phyloP scores from a whole-genome alignment of 2,329 filamentous ascomycete genomes.

The Pseudocercospora crystallina region DNA sequence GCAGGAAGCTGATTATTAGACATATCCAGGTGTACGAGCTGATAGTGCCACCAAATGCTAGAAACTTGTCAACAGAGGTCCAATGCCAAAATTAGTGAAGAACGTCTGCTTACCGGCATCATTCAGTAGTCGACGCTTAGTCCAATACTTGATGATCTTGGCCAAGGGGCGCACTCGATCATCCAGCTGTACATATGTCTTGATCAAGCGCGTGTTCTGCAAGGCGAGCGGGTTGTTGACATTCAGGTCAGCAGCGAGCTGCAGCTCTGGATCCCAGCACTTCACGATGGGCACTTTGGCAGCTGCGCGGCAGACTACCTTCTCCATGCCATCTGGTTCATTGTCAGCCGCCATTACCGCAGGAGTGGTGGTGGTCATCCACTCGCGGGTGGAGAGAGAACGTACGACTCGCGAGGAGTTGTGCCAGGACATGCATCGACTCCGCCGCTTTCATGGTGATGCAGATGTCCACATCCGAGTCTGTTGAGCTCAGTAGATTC shows the following conservation, averaged over 20 bases:
- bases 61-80: constrained; percentile 16
- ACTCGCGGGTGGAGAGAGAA: constrained; percentile 18
- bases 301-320: constrained; percentile 88
- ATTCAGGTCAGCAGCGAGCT: constrained; percentile 94
- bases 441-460: constrained; percentile 90
- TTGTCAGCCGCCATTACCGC: constrained; percentile 24
- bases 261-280: constrained; percentile 92
- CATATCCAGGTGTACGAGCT: constrained; percentile 99
- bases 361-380: not conserved
- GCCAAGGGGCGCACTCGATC: constrained; percentile 85
- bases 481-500: constrained; percentile 88
- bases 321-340: constrained; percentile 85
- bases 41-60: constrained; percentile 87
- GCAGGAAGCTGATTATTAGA: constrained; percentile 93
- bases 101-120: constrained; percentile 73
- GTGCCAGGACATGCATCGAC: constrained; percentile 85
- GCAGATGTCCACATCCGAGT: constrained; percentile 98
- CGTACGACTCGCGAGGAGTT: constrained; percentile 81
- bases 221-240: constrained; percentile 95
- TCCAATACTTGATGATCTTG: constrained; percentile 98
- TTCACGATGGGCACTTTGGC: constrained; percentile 99
- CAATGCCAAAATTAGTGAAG: too few species aligned
- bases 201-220: constrained; percentile 97
- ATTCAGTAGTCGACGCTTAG: constrained; percentile 85
- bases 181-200: constrained; percentile 93